Evolutionary conservation across 129 eudicot species (phyloP), one percentile per base, ranked within the genome.

Genomic region (Ambrosia trifida): DNA sequence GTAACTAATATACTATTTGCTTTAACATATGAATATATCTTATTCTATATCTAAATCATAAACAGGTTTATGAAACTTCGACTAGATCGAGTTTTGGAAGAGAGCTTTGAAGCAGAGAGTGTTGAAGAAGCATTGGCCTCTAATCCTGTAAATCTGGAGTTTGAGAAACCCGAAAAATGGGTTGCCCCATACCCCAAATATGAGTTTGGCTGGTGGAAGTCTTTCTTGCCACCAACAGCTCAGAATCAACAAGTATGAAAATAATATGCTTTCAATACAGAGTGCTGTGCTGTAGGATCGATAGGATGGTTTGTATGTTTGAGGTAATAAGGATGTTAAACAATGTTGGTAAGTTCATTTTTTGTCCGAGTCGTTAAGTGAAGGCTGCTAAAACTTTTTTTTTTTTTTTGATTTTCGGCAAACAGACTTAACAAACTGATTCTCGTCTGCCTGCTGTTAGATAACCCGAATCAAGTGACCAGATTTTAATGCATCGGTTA

Each of bases 151-250:
- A 57, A 84, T 45, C 9, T 95, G 58, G 83, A 87, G 84, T 95
- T 95, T 20, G 99, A 90, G 79, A 86, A 95, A 84, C 94, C 96
- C n/a, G 83, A 86, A 4, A 95, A 86, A 40, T 95, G 99, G 99
- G 85, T 84, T 32, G 99, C 96, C 8, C 97, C 96, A 24, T 94
- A 88, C 75, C 85, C 89, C 6, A 95, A 95, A 73, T 95, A 95
- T 18, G 94, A 90, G 70, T 84, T 3, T 17, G 97, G 94, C 14
- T 95, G 99, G 99, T 95, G 97, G 99, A 94, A 84, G 54, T 45
- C 82, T 11, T 95, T 90, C 75, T 83, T 88, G 80, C 91, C 78
- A 19, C 79, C 85, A 36, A 79, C 68, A 9, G 44, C 89, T 28
- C 77, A 82, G 54, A 80, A 83, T 66, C 82, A 86, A 40, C 63